A percentile compares a stretch with the other conserved stretches of the same genome.
Conservation (phyloP, 495 filamentous ascomycete genomes). For the Hypoxylon intermedium region DNA sequence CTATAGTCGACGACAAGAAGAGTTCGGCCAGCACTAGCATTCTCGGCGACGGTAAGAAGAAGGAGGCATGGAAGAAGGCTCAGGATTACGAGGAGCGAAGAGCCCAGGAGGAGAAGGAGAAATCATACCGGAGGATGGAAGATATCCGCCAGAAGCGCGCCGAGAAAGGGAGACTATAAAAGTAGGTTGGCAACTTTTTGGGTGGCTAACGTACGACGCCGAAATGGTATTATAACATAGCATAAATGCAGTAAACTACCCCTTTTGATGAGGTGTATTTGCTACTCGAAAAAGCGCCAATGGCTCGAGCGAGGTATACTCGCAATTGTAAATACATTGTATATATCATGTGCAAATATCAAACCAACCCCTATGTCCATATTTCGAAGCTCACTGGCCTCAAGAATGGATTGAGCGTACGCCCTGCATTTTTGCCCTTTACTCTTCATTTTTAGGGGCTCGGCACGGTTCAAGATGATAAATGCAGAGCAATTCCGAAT, state of each 20-base stretch:
- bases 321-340: conserved; percentile 22
- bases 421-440: too few species aligned
- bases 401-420: too few species aligned
- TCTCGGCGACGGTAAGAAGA: conserved; percentile 46
- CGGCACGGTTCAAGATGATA: too few species aligned
- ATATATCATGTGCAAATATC: conserved; percentile 22
- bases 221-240: conserved; percentile 21
- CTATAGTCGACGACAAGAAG: neutral
- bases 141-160: conserved; percentile 31
- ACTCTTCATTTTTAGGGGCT: too few species aligned
- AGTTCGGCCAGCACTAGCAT: conserved; percentile 14
- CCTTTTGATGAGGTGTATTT: conserved; percentile 49
- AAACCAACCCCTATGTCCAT: too few species aligned
- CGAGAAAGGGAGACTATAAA: conserved; percentile 7
- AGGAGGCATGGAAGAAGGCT: conserved; percentile 45
- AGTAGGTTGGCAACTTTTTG: neutral
- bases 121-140: conserved; percentile 42
- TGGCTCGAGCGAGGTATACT: conserved; percentile 10
- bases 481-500: neutral
- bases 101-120: conserved; percentile 53
- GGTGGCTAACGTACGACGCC: conserved; percentile 11
- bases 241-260: conserved; percentile 39
- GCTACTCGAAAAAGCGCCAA: neutral
- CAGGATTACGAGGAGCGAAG: conserved; percentile 57
- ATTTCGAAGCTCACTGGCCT: too few species aligned